phyloP scores from a whole-genome alignment of 2,329 filamentous ascomycete genomes.

The Xylariaceae sp. region DNA sequence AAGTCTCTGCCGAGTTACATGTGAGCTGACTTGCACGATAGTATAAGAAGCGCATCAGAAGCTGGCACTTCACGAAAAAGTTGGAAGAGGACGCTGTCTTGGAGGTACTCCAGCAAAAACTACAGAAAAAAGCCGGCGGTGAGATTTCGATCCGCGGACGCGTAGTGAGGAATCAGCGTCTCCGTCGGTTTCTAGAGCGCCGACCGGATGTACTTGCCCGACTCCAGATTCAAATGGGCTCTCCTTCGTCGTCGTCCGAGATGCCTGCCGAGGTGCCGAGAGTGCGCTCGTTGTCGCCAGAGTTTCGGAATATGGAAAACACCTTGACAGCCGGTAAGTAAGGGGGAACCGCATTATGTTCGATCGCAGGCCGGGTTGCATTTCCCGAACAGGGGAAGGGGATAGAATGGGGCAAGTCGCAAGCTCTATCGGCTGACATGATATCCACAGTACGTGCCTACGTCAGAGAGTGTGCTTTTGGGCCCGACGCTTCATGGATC shows the following conservation, averaged over 20 bases:
- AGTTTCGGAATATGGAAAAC: conserved; percentile 20
- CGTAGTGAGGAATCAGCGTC: conserved; percentile 36
- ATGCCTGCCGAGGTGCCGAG: conserved; percentile 8
- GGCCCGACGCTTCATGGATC: conserved; percentile 16
- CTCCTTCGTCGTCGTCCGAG: conserved; percentile 5
- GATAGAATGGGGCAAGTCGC: background rate
- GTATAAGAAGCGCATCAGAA: conserved; percentile 40
- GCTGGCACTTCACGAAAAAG: conserved; percentile 40
- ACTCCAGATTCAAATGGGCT: conserved; percentile 9
- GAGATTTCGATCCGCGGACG: conserved; percentile 36
- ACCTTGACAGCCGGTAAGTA: conserved; percentile 21
- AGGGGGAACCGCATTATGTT: background rate
- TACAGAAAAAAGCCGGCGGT: conserved; percentile 33
- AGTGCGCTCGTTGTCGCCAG: conserved; percentile 18
- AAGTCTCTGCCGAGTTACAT: background rate
- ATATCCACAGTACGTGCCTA: conserved; percentile 17
- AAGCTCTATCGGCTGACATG: conserved; percentile 4
- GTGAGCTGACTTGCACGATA: conserved; percentile 23
- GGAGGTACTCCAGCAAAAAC: conserved; percentile 35
- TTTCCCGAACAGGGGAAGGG: background rate
- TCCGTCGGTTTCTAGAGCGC: conserved; percentile 37
- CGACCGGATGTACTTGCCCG: conserved; percentile 29
- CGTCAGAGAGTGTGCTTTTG: conserved; percentile 15
- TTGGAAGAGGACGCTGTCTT: conserved; percentile 38
- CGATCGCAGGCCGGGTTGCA: background rate